phyloP scores from a whole-genome alignment of 345 rosid genomes.

The Eucalyptus rudis region DNA sequence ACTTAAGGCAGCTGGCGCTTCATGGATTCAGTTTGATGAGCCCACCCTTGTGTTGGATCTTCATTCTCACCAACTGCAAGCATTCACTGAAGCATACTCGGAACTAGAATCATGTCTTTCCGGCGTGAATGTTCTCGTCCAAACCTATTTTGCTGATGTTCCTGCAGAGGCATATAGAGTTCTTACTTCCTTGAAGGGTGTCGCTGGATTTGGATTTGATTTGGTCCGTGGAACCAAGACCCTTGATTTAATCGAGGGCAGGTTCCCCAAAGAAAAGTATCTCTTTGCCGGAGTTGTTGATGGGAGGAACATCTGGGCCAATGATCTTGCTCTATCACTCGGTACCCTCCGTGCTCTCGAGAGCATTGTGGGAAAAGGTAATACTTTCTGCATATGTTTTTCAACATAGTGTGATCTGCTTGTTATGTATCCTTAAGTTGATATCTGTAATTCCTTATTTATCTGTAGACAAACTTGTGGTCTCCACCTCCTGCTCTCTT shows the following conservation, averaged over 20 bases:
- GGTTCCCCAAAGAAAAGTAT: constrained; percentile 59
- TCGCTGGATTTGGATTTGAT: no score
- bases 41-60: no score
- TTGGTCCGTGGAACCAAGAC: no score
- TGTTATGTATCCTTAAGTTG: neutral
- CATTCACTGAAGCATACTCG: no score
- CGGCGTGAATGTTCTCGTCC: no score
- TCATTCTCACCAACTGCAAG: no score
- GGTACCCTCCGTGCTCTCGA: constrained; percentile 44
- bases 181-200: no score
- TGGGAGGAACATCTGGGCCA: constrained; percentile 97
- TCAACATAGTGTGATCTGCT: neutral
- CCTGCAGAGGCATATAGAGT: no score
- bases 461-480: neutral
- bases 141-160: no score
- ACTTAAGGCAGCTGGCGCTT: no score
- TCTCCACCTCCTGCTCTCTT: neutral
- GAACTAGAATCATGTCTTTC: no score
- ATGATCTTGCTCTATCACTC: constrained; percentile 70
- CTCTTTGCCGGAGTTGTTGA: constrained; percentile 93
- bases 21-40: no score
- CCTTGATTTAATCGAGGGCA: constrained; percentile 2
- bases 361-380: constrained; percentile 75
- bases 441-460: neutral
- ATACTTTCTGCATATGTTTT: neutral